Percentiles rank a stretch among this genome's conserved stretches.
phyloP scores from a whole-genome alignment of 2,329 filamentous ascomycete species.

The Talaromyces sp. region DNA sequence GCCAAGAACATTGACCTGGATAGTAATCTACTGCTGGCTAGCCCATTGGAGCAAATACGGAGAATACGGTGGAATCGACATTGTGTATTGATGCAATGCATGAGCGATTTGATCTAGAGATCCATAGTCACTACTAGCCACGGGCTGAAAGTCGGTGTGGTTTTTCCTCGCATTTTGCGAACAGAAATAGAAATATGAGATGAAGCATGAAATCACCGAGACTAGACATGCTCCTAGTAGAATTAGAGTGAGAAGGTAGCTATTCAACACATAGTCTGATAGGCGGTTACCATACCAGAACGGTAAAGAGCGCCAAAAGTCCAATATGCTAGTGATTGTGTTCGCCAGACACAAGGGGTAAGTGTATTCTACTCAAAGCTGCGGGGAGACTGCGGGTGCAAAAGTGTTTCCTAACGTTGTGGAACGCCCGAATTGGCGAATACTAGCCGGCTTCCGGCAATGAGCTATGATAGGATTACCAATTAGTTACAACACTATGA shows the following conservation, averaged over 20 bases:
- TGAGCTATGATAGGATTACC: no score
- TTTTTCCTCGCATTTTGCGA: neutral
- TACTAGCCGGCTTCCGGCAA: no score
- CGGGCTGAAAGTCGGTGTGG: neutral
- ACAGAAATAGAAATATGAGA: neutral
- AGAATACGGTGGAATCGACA: neutral
- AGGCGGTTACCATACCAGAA: neutral
- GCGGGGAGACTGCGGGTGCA: neutral
- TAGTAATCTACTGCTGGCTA: neutral
- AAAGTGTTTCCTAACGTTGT: neutral
- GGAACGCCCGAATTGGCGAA: no score
- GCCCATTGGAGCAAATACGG: conserved; percentile 6
- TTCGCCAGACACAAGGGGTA: neutral
- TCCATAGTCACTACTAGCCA: neutral
- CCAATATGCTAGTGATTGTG: neutral
- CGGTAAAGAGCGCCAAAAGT: neutral
- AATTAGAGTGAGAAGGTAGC: neutral
- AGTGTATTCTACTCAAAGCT: neutral
- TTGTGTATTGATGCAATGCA: neutral
- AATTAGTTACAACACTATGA: no score
- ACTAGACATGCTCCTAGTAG: neutral
- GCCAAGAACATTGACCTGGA: neutral
- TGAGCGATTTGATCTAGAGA: neutral
- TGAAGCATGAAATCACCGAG: neutral
- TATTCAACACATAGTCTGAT: neutral